A percentile compares a stretch with the other conserved stretches of the same genome.
Conservation (phyloP, 2,329 filamentous ascomycete species). For the Colletotrichum caudatum region DNA sequence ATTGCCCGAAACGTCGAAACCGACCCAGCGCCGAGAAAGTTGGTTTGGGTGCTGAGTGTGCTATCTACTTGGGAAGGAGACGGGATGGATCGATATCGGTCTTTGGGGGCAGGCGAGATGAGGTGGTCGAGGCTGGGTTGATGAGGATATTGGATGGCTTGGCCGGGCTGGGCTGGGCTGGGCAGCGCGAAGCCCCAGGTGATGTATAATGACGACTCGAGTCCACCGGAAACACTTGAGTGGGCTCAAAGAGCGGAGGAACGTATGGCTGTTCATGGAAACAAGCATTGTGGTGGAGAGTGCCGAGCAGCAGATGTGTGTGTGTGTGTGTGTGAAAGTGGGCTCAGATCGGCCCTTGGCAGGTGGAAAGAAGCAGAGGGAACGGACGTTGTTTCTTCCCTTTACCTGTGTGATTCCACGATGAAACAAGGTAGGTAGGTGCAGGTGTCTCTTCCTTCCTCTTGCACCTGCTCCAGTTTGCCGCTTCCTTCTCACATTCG, state of each 20-base stretch:
- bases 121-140: background rate
- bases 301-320: constrained; percentile 1
- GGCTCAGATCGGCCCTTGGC: constrained; percentile 14
- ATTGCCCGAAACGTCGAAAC: constrained; percentile 27
- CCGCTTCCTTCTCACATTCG: background rate
- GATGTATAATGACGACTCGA: background rate
- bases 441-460: background rate
- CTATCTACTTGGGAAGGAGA: constrained; percentile 6
- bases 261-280: background rate
- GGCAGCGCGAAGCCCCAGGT: background rate
- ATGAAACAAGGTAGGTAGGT: constrained; percentile 29
- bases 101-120: background rate
- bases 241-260: constrained; percentile 1
- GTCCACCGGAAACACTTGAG: background rate
- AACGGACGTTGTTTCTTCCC: constrained; percentile 40
- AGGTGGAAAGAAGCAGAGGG: constrained; percentile 34
- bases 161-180: background rate
- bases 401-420: constrained; percentile 32
- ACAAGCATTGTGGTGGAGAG: background rate
- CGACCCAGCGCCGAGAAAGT: constrained; percentile 41
- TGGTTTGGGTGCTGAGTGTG: constrained; percentile 36
- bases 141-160: background rate
- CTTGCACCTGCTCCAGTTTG: background rate
- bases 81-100: constrained; percentile 4
- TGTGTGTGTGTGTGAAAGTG: constrained; percentile 4